Evolutionary conservation across 768 basidiomycete species (phyloP).

Genomic region (Megacollybia marginata): DNA sequence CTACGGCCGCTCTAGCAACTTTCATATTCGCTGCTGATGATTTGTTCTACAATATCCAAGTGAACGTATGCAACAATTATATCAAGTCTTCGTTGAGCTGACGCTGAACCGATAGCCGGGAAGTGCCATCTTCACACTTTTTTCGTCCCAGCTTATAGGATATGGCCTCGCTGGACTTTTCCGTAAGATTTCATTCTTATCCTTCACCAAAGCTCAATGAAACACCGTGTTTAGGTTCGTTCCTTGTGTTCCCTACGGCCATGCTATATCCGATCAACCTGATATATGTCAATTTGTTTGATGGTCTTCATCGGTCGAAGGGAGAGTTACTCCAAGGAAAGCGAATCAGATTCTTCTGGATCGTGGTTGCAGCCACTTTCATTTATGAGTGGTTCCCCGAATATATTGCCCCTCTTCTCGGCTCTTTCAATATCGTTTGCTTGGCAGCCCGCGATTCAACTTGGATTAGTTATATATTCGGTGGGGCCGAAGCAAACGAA

Average conservation of each 20-base stretch:
- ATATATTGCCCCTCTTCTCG: conserved; percentile 40
- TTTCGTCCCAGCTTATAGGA: conserved; percentile 21
- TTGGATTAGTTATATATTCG: conserved; percentile 38
- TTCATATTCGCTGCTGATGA: conserved; percentile 36
- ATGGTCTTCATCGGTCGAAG: conserved; percentile 24
- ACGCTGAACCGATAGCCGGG: conserved; percentile 6
- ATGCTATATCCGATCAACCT: conserved; percentile 5
- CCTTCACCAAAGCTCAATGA: too few species aligned
- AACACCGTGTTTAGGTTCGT: not conserved
- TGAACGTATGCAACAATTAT: conserved; percentile 6
- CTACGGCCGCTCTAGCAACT: conserved; percentile 31
- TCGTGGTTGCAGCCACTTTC: conserved; percentile 5
- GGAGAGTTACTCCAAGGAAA: conserved; percentile 16
- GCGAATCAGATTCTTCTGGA: conserved; percentile 22
- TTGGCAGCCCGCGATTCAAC: conserved; percentile 28
- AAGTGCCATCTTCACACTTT: conserved; percentile 19
- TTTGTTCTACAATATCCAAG: conserved; percentile 32
- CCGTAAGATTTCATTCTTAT: too few species aligned
- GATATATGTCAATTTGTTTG: conserved; percentile 11
- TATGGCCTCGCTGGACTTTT: conserved; percentile 13
- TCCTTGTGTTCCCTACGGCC: conserved; percentile 11
- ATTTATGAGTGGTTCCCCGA: conserved; percentile 10
- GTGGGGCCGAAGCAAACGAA: conserved; percentile 14
- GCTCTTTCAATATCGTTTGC: conserved; percentile 36
- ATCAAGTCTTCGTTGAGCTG: too few species aligned